Conservation (phyloP, 305 asterid genomes). For the Solanum hybrid region DNA sequence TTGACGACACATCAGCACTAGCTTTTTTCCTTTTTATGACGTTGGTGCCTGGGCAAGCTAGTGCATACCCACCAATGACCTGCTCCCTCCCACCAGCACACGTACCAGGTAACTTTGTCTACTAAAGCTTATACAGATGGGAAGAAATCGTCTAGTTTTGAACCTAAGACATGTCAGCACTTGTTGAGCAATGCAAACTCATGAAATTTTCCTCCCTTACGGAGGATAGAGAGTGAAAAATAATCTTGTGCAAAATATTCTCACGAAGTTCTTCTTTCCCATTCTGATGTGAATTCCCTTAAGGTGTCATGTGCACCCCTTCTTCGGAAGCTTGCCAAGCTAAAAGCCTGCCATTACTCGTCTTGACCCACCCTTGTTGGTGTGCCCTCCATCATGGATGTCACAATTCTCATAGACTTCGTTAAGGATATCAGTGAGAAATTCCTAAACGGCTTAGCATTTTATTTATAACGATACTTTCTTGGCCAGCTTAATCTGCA, state of each 20-base stretch:
- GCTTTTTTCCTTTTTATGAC: background rate
- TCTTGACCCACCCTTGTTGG: background rate
- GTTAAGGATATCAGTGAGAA: background rate
- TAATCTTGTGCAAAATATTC: background rate
- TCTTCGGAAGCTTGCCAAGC: background rate
- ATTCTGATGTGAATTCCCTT: background rate
- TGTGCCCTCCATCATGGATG: background rate
- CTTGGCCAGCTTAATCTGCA: background rate
- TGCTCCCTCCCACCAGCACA: background rate
- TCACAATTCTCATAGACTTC: background rate
- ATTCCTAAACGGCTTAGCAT: background rate
- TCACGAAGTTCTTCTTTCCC: background rate
- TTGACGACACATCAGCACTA: background rate
- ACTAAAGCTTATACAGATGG: background rate
- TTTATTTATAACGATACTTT: background rate
- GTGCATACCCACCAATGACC: background rate
- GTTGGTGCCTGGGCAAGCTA: background rate
- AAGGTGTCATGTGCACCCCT: background rate
- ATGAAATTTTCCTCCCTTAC: background rate
- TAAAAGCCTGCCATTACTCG: background rate
- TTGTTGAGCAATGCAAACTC: background rate
- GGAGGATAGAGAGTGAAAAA: background rate
- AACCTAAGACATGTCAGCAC: background rate
- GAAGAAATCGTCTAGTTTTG: background rate
- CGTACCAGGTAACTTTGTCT: background rate